Evolutionary conservation across 2,329 filamentous ascomycete genomes (phyloP).

Genomic region (Fonsecaea multimorphosa): DNA sequence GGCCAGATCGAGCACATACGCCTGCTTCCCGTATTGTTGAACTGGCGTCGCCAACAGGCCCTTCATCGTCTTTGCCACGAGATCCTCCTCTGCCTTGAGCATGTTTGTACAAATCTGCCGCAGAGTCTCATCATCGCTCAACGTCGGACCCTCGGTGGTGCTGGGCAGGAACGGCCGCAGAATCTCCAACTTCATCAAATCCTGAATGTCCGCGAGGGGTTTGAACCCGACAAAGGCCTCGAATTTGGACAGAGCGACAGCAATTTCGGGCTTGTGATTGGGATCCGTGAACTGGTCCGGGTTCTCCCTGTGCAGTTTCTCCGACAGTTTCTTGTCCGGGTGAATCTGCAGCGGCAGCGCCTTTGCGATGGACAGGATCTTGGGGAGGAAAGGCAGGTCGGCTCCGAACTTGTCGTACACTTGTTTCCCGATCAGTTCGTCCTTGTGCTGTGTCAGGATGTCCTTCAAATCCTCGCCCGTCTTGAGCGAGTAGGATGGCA

Average conservation of each 20-base stretch:
- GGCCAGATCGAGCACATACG: constrained; percentile 68
- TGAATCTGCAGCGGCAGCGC: constrained; percentile 77
- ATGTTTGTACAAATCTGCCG: constrained; percentile 62
- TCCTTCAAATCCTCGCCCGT: constrained; percentile 69
- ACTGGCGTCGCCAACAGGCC: constrained; percentile 58
- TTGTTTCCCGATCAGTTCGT: constrained; percentile 67
- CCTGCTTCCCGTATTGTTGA: constrained; percentile 57
- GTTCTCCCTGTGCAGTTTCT: constrained; percentile 67
- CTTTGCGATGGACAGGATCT: constrained; percentile 77
- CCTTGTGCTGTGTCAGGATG: constrained; percentile 66
- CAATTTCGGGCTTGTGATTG: constrained; percentile 83
- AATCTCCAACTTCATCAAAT: constrained; percentile 62
- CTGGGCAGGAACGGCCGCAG: constrained; percentile 61
- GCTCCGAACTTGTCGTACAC: constrained; percentile 66
- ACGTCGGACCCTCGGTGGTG: constrained; percentile 52
- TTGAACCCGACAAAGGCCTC: constrained; percentile 80
- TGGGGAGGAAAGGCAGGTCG: constrained; percentile 75
- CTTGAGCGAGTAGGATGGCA: constrained; percentile 68
- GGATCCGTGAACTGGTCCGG: constrained; percentile 71
- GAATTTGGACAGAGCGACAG: constrained; percentile 72
- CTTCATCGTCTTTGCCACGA: constrained; percentile 61
- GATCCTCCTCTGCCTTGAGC: constrained; percentile 60
- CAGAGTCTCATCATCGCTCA: constrained; percentile 60
- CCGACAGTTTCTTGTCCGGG: constrained; percentile 71
- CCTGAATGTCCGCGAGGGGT: constrained; percentile 64